Conservation (phyloP, 2,329 filamentous ascomycete genomes). For the Lizonia empirigonia region DNA sequence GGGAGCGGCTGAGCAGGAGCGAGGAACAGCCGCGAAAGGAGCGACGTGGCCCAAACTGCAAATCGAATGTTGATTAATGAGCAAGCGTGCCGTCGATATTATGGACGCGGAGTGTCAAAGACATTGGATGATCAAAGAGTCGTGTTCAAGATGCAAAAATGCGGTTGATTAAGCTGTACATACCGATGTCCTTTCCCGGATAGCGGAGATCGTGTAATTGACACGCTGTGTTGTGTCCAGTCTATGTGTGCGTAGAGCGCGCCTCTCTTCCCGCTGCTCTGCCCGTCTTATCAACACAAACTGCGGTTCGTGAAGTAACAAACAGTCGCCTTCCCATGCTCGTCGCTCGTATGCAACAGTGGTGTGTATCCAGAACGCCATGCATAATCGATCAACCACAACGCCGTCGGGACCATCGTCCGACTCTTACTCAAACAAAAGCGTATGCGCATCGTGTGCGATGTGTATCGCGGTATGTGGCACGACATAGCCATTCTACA, state of each 20-base stretch:
- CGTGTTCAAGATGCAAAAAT: background rate
- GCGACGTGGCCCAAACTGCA: no score
- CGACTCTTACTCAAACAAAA: constrained; percentile 12
- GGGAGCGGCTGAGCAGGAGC: constrained; percentile 13
- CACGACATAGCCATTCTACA: constrained; percentile 9
- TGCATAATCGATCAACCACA: constrained; percentile 32
- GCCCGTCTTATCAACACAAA: constrained; percentile 3
- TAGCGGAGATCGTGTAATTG: background rate
- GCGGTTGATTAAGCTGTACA: background rate
- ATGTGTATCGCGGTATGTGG: background rate
- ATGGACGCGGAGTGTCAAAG: no score
- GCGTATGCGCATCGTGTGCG: background rate
- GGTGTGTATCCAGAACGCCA: constrained; percentile 31
- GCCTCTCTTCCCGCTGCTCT: background rate
- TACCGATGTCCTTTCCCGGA: background rate
- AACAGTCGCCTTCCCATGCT: constrained; percentile 2
- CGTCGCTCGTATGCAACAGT: constrained; percentile 13
- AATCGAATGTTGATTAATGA: no score
- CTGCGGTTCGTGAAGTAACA: background rate
- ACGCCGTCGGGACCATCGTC: constrained; percentile 27
- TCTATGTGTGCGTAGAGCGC: background rate
- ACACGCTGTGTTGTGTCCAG: constrained; percentile 1
- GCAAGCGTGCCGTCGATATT: no score
- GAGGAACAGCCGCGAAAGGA: no score
- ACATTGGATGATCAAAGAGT: no score